Evolutionary conservation across 1,284 basidiomycete genomes (phyloP), one percentile per base, ranked within the genome.

Genomic region (Trametes versicolor): DNA sequence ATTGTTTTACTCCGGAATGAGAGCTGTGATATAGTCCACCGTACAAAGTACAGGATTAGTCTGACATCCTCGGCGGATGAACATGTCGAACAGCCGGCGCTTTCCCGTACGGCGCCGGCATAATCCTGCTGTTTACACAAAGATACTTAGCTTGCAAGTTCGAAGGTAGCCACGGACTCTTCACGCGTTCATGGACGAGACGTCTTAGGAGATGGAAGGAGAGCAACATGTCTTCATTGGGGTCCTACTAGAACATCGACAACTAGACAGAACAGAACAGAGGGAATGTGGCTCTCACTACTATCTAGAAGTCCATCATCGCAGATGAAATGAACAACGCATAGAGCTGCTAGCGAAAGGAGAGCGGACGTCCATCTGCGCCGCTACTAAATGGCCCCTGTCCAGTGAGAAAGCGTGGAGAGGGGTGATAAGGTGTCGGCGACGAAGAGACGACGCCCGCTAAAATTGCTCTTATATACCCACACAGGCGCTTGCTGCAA

Each of bases 231-330:
- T 43, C 15, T 39, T 27, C 17, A 17, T 10, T 39, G 15, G 7
- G 12, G 23, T 2, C 52, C n/a, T 34, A 27, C 9, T 25, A 27
- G 6, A 21, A n/a, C 19, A 34, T 8, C 6, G 32, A 51, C 10
- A 41, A 21, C 29, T 2, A 27, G 34, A 39, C 3, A n/a, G 34
- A 37, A n/a, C 8, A 32, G 1, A 36, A 27, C 1, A 23, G 27
- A 34, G 29, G 29, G 8, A 19, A 47, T 86, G 81, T 86, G 73
- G 81, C 83, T 85, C 81, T 72, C 83, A 80, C 84, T 79, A 85
- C 85, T 86, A 86, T 86, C 84, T 86, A 85, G 84, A 82, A 85
- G 81, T 78, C 82, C 83, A 81, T 86, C 83, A 85, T 86, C 71
- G 80, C 78, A 74, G 70, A 58, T 65, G 67, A 41, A 62, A 66